Percentiles rank a stretch among this genome's conserved stretches.
Conservation (phyloP, 2,329 filamentous ascomycete species). For the Monosporascus cannonballus region DNA sequence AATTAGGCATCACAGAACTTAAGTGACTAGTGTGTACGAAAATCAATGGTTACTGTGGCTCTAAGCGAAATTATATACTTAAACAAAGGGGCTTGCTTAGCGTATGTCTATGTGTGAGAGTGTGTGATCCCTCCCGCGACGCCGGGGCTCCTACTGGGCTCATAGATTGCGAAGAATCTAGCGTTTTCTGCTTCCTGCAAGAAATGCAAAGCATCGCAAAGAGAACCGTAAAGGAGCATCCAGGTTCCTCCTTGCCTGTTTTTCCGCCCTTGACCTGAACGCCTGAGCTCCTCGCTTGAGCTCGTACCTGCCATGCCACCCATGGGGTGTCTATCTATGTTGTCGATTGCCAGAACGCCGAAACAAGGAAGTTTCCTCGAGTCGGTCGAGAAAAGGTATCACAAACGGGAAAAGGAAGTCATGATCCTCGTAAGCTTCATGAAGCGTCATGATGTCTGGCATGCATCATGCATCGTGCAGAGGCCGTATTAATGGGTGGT, state of each 20-base stretch:
- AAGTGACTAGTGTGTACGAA: too few relatives aligned
- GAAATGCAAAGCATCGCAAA: neutral
- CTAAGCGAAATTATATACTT: neutral
- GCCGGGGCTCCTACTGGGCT: too few relatives aligned
- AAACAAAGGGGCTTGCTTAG: neutral
- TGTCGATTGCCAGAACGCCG: constrained; percentile 19
- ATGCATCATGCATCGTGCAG: neutral
- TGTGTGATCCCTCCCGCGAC: neutral
- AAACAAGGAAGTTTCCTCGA: constrained; percentile 8
- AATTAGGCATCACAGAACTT: too few relatives aligned
- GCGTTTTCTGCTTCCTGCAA: neutral
- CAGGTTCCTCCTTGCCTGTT: neutral
- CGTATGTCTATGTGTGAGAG: neutral
- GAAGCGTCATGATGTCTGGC: constrained; percentile 17
- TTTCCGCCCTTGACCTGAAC: neutral
- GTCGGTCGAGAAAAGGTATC: constrained; percentile 8
- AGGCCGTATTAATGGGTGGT: constrained; percentile 12
- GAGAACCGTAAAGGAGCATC: neutral
- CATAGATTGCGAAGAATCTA: neutral
- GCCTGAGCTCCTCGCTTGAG: constrained; percentile 16
- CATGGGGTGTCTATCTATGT: constrained; percentile 7
- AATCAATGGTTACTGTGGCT: too few relatives aligned
- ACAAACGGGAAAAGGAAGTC: constrained; percentile 13
- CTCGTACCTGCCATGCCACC: constrained; percentile 11
- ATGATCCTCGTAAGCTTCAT: constrained; percentile 22